These are phyloP conservation scores for Lactarius hengduanensis DNA, from an alignment of 768 basidiomycete genomes.

Conservation along the genomic window DNA sequence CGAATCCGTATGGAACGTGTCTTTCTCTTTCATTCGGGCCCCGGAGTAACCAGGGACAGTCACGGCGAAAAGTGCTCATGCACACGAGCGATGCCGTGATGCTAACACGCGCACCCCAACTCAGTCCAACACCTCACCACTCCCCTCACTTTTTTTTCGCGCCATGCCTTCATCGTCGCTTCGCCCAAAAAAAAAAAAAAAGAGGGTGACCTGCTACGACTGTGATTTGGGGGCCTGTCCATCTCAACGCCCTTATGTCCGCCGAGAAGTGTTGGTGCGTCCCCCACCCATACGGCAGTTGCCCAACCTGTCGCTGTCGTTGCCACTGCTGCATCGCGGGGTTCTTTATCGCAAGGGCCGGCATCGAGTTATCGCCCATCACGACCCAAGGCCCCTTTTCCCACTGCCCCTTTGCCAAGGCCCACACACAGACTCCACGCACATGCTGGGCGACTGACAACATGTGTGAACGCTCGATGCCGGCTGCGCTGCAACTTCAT, in stretches of 20 bases:
- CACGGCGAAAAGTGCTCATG: background rate
- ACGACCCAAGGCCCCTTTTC: background rate
- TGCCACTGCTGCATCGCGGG: background rate
- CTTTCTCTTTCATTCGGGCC: background rate
- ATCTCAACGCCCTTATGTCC: background rate
- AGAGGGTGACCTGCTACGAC: background rate
- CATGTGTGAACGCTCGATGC: background rate
- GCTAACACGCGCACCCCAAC: background rate
- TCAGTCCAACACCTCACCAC: background rate
- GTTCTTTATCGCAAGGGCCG: background rate
- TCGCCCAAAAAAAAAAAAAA: background rate
- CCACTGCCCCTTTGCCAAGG: background rate
- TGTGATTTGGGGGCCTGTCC: background rate
- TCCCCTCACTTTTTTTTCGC: background rate
- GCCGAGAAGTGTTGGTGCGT: background rate
- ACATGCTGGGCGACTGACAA: background rate
- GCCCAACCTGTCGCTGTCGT: background rate
- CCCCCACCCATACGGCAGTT: background rate
- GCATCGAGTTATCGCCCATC: background rate
- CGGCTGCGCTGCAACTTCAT: background rate
- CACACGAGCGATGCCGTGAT: background rate
- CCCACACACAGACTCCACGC: background rate
- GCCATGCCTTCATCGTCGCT: background rate
- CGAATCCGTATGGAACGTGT: background rate
- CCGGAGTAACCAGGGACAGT: background rate